phyloP scores from a whole-genome alignment of 2,329 filamentous ascomycete genomes.

The Nemania sp. region DNA sequence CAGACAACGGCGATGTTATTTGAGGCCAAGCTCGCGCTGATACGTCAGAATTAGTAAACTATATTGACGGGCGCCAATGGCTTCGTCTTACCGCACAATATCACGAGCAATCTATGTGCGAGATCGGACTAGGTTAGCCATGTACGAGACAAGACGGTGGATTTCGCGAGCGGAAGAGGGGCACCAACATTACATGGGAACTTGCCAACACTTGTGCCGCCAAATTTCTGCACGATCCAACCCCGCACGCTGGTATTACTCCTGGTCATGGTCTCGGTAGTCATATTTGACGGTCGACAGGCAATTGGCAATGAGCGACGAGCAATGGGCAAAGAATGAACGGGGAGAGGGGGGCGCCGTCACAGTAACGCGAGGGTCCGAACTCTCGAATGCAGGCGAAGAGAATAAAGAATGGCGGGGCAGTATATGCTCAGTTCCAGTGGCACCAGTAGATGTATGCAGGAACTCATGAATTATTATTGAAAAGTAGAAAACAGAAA shows the following conservation, averaged over 20 bases:
- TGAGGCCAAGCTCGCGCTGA: slow-evolving; percentile 69
- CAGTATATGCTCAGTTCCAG: slow-evolving; percentile 3
- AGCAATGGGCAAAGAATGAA: slow-evolving; percentile 5
- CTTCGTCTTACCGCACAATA: slow-evolving; percentile 70
- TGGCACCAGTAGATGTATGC: background rate
- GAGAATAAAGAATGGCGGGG: slow-evolving; percentile 21
- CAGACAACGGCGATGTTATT: slow-evolving; percentile 92
- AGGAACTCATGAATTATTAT: slow-evolving; percentile 8
- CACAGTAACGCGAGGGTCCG: slow-evolving; percentile 13
- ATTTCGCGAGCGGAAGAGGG: slow-evolving; percentile 40
- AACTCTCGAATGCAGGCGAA: slow-evolving; percentile 8
- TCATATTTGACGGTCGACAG: slow-evolving; percentile 27
- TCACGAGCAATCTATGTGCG: slow-evolving; percentile 69
- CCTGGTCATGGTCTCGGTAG: slow-evolving; percentile 37
- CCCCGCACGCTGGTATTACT: slow-evolving; percentile 56
- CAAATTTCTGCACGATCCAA: slow-evolving; percentile 96
- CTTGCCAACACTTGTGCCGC: slow-evolving; percentile 95
- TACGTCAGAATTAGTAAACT: slow-evolving; percentile 37
- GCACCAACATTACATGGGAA: slow-evolving; percentile 76
- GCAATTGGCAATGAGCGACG: slow-evolving; percentile 1
- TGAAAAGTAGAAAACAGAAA: slow-evolving; percentile 9
- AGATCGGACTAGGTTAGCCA: slow-evolving; percentile 33
- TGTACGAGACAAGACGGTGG: slow-evolving; percentile 1
- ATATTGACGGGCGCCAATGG: slow-evolving; percentile 35
- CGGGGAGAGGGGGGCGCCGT: background rate